These are phyloP conservation scores for Moesziomyces sp. DNA, from an alignment of 1,284 basidiomycete species.

Conservation along the genomic window DNA sequence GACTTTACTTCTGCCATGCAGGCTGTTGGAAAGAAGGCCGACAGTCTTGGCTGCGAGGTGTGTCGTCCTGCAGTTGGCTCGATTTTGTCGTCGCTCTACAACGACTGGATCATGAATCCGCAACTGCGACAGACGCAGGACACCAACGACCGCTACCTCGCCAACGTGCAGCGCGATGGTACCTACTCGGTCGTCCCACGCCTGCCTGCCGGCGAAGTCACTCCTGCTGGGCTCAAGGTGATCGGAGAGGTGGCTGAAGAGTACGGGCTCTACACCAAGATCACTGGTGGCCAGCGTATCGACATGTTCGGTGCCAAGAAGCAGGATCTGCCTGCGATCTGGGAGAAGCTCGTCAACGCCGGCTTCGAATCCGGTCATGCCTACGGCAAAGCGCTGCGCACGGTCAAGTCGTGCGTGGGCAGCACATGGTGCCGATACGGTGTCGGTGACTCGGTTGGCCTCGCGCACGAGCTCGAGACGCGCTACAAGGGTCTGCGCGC, in stretches of 20 bases:
- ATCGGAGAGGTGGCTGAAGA: conserved; percentile 79
- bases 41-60: conserved; percentile 77
- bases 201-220: conserved; percentile 77
- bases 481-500: conserved; percentile 78
- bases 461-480: conserved; percentile 79
- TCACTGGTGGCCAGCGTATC: conserved; percentile 73
- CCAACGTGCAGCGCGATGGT: conserved; percentile 81
- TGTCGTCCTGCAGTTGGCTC: conserved; percentile 79
- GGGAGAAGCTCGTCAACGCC: conserved; percentile 76
- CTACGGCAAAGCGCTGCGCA: conserved; percentile 75
- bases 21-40: conserved; percentile 71
- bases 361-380: conserved; percentile 82
- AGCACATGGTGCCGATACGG: conserved; percentile 80
- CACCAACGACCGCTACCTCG: conserved; percentile 76
- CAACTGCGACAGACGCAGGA: conserved; percentile 78
- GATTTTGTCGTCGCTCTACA: conserved; percentile 77
- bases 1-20: conserved; percentile 74
- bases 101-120: conserved; percentile 77
- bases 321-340: conserved; percentile 80
- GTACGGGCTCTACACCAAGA: conserved; percentile 73
- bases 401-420: conserved; percentile 75
- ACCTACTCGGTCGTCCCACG: conserved; percentile 80
- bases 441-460: conserved; percentile 79
- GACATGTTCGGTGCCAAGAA: conserved; percentile 81
- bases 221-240: conserved; percentile 76